Percentiles rank a stretch among this genome's conserved stretches.
Conservation (phyloP, 2,329 filamentous ascomycete species). For the Calonectria multiphialidica region DNA sequence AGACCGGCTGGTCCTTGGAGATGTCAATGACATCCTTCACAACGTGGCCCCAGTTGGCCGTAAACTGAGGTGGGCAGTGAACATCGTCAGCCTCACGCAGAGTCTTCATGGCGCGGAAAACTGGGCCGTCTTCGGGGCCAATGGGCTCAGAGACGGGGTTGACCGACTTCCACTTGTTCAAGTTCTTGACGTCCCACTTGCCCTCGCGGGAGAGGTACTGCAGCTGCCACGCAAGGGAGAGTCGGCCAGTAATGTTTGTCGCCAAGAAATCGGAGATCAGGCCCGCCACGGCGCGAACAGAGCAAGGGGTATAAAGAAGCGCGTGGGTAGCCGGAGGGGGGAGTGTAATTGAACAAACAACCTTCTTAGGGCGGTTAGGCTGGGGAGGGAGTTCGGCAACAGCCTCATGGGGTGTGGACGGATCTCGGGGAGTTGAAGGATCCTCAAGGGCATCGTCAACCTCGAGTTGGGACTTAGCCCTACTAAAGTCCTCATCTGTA, state of each 20-base stretch:
- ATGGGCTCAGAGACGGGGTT: conserved; percentile 83
- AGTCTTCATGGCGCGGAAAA: conserved; percentile 94
- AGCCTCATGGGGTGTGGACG: conserved; percentile 60
- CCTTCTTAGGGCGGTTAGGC: conserved; percentile 60
- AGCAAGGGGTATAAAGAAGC: conserved; percentile 83
- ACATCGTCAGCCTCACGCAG: conserved; percentile 87
- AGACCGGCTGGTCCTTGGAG: conserved; percentile 89
- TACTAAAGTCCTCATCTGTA: conserved; percentile 43
- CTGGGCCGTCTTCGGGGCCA: conserved; percentile 60
- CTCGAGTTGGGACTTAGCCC: conserved; percentile 35
- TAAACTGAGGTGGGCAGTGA: conserved; percentile 83
- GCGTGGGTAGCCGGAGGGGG: conserved; percentile 85
- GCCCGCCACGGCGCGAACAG: conserved; percentile 81
- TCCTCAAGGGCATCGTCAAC: conserved; percentile 29
- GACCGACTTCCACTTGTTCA: conserved; percentile 90
- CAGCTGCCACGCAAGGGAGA: conserved; percentile 91
- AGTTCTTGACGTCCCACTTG: conserved; percentile 98
- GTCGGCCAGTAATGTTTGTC: conserved; percentile 78
- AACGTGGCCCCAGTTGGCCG: conserved; percentile 72
- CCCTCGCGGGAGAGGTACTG: conserved; percentile 89
- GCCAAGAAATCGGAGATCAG: conserved; percentile 86
- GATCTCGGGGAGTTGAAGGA: conserved; percentile 52
- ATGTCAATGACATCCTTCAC: conserved; percentile 90
- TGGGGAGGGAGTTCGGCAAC: conserved; percentile 59
- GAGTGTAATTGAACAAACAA: conserved; percentile 78